phyloP scores from a whole-genome alignment of 2,329 filamentous ascomycete species.

The Exophiala xenobiotica region DNA sequence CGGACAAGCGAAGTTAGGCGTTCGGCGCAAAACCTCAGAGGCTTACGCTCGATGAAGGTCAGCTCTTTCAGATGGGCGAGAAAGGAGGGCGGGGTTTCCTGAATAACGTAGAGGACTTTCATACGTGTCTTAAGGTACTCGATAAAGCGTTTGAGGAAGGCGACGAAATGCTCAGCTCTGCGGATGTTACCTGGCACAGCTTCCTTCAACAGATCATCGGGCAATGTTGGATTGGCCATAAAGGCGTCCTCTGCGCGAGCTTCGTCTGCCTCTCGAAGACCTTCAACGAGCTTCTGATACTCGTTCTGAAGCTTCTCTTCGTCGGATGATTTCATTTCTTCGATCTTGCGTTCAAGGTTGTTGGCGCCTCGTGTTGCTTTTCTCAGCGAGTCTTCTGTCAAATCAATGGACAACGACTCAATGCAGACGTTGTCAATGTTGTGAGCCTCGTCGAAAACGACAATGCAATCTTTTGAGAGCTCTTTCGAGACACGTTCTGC shows the following conservation, averaged over 20 bases:
- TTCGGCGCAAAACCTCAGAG: conserved; percentile 88
- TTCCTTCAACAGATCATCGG: conserved; percentile 91
- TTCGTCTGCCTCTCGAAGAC: conserved; percentile 82
- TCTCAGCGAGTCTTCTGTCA: conserved; percentile 90
- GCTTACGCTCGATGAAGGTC: conserved; percentile 97
- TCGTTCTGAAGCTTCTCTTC: conserved; percentile 92
- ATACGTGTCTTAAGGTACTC: conserved; percentile 97
- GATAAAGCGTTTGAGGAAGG: conserved; percentile 93
- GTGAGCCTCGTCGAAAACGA: conserved; percentile 97
- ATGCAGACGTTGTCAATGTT: conserved; percentile 99
- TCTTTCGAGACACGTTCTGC: conserved; percentile 93
- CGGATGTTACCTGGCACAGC: conserved; percentile 95
- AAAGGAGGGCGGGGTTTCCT: conserved; percentile 93
- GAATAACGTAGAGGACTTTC: conserved; percentile 97
- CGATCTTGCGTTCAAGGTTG: conserved; percentile 86
- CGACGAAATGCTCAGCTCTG: conserved; percentile 90
- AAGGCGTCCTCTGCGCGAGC: conserved; percentile 91
- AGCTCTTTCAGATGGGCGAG: conserved; percentile 89
- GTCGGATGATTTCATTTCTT: conserved; percentile 93
- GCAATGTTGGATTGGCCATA: conserved; percentile 92
- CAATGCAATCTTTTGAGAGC: conserved; percentile 95
- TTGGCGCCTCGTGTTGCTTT: conserved; percentile 87
- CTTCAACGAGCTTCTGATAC: conserved; percentile 92
- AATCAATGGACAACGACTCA: conserved; percentile 91
- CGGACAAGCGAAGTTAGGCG: conserved; percentile 89